Evolutionary conservation across 352 stramenopile species (phyloP).

Genomic region (Phytophthora foliorum): DNA sequence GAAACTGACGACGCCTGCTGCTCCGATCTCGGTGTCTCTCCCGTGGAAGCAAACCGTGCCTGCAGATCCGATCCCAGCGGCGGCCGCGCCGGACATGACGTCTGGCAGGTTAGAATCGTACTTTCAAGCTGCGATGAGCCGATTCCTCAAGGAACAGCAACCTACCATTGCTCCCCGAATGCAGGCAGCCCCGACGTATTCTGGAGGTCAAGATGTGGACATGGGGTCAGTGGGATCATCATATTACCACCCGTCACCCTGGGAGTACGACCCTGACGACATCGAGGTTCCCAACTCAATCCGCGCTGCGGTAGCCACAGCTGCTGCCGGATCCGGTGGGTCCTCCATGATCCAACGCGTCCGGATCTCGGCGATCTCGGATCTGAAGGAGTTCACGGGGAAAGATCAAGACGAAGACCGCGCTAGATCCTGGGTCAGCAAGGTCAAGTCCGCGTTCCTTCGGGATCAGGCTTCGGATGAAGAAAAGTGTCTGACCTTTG

Average conservation of each 20-base stretch:
- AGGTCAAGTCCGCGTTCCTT: slow-evolving; percentile 1
- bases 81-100: not conserved
- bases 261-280: not conserved
- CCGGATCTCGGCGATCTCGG: slow-evolving; percentile 4
- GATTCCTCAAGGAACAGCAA: slow-evolving; percentile 2
- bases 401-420: slow-evolving; percentile 7
- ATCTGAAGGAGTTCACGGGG: slow-evolving; percentile 9
- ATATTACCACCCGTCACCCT: not conserved
- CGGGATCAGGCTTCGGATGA: slow-evolving; percentile 1
- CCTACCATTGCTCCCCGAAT: not conserved
- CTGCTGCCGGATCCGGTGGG: not conserved
- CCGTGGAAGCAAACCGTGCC: not conserved
- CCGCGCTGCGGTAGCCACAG: not conserved
- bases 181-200: not conserved
- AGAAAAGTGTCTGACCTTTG: slow-evolving; percentile 7
- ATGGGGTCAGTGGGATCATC: too few relatives aligned
- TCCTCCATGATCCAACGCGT: not conserved
- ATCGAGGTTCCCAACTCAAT: not conserved
- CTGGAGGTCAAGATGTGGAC: slow-evolving; percentile 1
- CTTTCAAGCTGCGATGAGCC: slow-evolving; percentile 4
- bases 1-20: too few relatives aligned
- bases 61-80: too few relatives aligned
- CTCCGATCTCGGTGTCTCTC: not conserved
- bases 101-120: not conserved
- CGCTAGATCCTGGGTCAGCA: slow-evolving; percentile 4